Evolutionary conservation across 768 basidiomycete genomes (phyloP), one percentile per base, ranked within the genome.

Genomic region (Amyloporia xantha): DNA sequence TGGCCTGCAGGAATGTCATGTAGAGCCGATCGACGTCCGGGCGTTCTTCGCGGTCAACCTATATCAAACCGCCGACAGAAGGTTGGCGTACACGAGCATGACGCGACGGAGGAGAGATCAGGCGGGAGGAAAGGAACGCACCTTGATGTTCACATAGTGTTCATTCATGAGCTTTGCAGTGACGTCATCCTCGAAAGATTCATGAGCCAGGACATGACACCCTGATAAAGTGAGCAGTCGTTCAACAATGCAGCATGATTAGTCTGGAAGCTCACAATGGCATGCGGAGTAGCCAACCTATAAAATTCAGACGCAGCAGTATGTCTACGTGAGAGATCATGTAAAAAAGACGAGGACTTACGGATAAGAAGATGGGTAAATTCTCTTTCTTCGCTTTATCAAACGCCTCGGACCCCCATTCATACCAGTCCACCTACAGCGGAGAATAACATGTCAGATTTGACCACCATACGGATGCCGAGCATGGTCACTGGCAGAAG

Each of bases 1-100:
- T 62, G 2, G 63, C 63, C 40, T 70, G 69, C 1, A 72, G 54
- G 58, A 68, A 71, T 1, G 59, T 66, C 71, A 72, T 72, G 53
- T 72, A 72, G n/a, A 72, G 50, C n/a, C 69, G 51, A 53, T 72
- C 71, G 7, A 72, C 69, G 47, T 71, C 71, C 0, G 71, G 71
- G 20, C 68, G 50, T 40, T 70, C 71, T 50, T 72, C 71, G 21
- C 71, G 52, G 48, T 72, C 71, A 13, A 71, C 67, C 59, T 61
- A 19, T 5, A 2, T n/a, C n/a, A n/a, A n/a, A n/a, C n/a, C n/a
- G n/a, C n/a, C n/a, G n/a, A n/a, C n/a, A n/a, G n/a, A 17, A 9
- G n/a, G n/a, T n/a, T n/a, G n/a, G n/a, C n/a, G n/a, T n/a, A n/a
- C n/a, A n/a, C n/a, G n/a, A n/a, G n/a, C 1, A 25, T 19, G 20